These are phyloP conservation scores for Exophiala lecanii-corni DNA, from an alignment of 2,329 filamentous ascomycete species.

Conservation along the genomic window DNA sequence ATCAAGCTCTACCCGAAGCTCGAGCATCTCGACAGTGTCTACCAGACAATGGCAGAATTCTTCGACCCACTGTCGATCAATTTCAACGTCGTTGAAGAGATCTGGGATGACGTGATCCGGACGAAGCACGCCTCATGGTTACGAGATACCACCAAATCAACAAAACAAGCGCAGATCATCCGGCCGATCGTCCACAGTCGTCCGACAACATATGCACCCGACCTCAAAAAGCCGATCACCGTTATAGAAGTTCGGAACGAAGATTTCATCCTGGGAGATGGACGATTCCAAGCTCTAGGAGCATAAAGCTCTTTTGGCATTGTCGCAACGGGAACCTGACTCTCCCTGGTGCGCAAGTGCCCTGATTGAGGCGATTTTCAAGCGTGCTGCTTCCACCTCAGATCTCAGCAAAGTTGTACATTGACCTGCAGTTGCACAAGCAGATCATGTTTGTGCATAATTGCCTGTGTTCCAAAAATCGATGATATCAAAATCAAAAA, in stretches of 20 bases:
- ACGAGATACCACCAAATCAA: background rate
- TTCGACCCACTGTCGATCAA: slow-evolving; percentile 14
- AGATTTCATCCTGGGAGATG: background rate
- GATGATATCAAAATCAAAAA: slow-evolving; percentile 22
- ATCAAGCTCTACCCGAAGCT: slow-evolving; percentile 10
- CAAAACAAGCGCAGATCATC: background rate
- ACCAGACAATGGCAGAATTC: slow-evolving; percentile 14
- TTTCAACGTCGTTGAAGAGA: slow-evolving; percentile 11
- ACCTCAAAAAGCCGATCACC: slow-evolving; percentile 7
- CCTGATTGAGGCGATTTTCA: too few species aligned
- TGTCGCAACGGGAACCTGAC: too few species aligned
- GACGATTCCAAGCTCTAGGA: background rate
- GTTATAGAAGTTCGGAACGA: slow-evolving; percentile 4
- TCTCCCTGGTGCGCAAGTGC: too few species aligned
- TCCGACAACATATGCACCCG: slow-evolving; percentile 11
- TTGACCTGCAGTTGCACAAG: too few species aligned
- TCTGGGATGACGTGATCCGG: slow-evolving; percentile 11
- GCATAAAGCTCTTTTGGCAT: too few species aligned
- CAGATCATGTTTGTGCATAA: background rate
- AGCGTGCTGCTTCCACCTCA: too few species aligned
- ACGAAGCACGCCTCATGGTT: background rate
- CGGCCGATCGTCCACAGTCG: slow-evolving; percentile 8
- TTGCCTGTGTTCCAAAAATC: slow-evolving; percentile 19
- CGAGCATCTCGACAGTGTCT: slow-evolving; percentile 12
- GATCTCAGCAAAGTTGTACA: too few species aligned